These are phyloP conservation scores for Colletotrichum scovillei DNA, from an alignment of 2,329 filamentous ascomycete genomes.

Conservation along the genomic window DNA sequence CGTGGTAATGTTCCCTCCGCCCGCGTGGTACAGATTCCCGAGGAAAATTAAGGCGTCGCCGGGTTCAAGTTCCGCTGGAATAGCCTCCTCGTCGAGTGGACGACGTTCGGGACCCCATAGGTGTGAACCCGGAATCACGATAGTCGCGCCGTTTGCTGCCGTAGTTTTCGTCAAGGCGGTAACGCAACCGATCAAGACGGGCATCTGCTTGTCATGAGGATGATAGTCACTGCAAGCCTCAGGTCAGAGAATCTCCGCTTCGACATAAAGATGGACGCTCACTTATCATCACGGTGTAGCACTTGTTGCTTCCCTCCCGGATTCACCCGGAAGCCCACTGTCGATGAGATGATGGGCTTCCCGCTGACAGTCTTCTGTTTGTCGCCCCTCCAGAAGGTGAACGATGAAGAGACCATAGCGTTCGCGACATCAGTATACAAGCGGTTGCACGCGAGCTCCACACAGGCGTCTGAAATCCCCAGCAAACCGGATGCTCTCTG, in stretches of 20 bases:
- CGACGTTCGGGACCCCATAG: slow-evolving; percentile 51
- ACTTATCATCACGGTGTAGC: slow-evolving; percentile 50
- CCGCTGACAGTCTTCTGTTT: slow-evolving; percentile 44
- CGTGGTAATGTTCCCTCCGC: slow-evolving; percentile 48
- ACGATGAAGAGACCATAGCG: slow-evolving; percentile 47
- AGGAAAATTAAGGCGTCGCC: slow-evolving; percentile 53
- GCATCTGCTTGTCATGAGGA: slow-evolving; percentile 46
- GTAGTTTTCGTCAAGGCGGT: slow-evolving; percentile 52
- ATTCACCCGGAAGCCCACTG: slow-evolving; percentile 51
- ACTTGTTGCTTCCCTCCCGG: slow-evolving; percentile 53
- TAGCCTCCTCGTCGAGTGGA: slow-evolving; percentile 50
- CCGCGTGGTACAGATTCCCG: slow-evolving; percentile 53
- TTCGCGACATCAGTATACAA: slow-evolving; percentile 49
- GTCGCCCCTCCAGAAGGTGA: slow-evolving; percentile 50
- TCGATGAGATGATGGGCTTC: slow-evolving; percentile 50
- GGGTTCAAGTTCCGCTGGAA: slow-evolving; percentile 40
- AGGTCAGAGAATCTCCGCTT: background rate
- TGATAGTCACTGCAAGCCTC: slow-evolving; percentile 37
- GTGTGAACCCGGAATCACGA: slow-evolving; percentile 54
- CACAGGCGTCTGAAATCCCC: slow-evolving; percentile 49
- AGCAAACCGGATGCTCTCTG: slow-evolving; percentile 52
- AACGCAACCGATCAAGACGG: slow-evolving; percentile 52
- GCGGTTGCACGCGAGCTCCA: slow-evolving; percentile 49
- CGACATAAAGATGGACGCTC: background rate
- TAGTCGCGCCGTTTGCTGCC: slow-evolving; percentile 53